These are phyloP conservation scores for Trichoderma parareesei DNA, from an alignment of 495 filamentous ascomycete genomes.

Conservation along the genomic window DNA sequence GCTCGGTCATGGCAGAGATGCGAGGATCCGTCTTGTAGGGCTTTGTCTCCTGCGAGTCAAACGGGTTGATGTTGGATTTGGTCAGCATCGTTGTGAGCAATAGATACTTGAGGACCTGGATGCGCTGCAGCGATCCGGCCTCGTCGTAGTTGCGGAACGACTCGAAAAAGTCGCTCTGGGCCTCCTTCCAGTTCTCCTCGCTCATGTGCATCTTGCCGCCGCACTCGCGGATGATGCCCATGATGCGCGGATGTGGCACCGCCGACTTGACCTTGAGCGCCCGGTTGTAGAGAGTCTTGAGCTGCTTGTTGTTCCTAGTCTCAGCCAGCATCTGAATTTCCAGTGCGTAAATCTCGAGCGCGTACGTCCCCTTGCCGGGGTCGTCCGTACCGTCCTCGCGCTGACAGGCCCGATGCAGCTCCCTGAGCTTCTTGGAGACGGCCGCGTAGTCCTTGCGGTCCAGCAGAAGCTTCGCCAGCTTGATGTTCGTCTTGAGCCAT, in stretches of 20 bases:
- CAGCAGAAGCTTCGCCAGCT: slow-evolving; percentile 82
- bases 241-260: slow-evolving; percentile 95
- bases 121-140: slow-evolving; percentile 88
- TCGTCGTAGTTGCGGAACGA: slow-evolving; percentile 99
- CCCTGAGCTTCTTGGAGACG: slow-evolving; percentile 74
- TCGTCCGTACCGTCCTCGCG: slow-evolving; percentile 85
- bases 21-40: slow-evolving; percentile 93
- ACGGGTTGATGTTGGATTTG: slow-evolving; percentile 99
- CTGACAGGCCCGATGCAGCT: slow-evolving; percentile 85
- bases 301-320: slow-evolving; percentile 91
- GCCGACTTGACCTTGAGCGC: slow-evolving; percentile 87
- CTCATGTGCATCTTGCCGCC: slow-evolving; percentile 99
- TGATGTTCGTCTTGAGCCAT: slow-evolving; percentile 98
- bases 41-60: slow-evolving; percentile 99
- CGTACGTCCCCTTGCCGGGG: slow-evolving; percentile 91
- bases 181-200: slow-evolving; percentile 97
- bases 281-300: slow-evolving; percentile 86
- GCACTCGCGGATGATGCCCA: slow-evolving; percentile 97
- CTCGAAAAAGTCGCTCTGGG: slow-evolving; percentile 96
- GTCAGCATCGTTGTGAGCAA: slow-evolving; percentile 96
- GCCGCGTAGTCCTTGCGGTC: slow-evolving; percentile 81
- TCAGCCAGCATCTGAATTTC: slow-evolving; percentile 99
- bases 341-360: slow-evolving; percentile 89
- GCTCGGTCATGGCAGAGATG: slow-evolving; percentile 92
- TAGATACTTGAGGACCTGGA: slow-evolving; percentile 95